phyloP scores from a whole-genome alignment of 2,329 filamentous ascomycete species.

The Sarocladium oryzae region DNA sequence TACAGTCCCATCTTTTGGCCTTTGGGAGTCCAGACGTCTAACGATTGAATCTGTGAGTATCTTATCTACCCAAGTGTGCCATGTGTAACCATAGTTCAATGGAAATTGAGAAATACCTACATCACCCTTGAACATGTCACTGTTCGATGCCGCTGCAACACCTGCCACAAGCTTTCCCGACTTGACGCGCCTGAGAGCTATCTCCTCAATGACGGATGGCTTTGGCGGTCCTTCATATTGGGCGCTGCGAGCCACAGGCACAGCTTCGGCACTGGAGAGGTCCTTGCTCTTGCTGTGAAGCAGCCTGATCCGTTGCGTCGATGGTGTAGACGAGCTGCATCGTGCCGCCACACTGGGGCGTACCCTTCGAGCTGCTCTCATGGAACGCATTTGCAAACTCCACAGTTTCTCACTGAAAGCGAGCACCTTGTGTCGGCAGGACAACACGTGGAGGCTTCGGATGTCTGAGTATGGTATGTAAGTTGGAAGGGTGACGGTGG shows the following conservation, averaged over 20 bases:
- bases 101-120: constrained; percentile 36
- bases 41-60: constrained; percentile 1
- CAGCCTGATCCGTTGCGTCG: background rate
- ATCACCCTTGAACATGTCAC: constrained; percentile 76
- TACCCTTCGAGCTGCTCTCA: background rate
- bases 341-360: background rate
- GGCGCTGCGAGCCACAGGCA: constrained; percentile 8
- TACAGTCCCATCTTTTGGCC: constrained; percentile 80
- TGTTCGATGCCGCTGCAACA: constrained; percentile 69
- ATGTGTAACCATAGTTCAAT: no score
- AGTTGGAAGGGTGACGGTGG: no score
- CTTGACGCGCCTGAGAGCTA: constrained; percentile 48
- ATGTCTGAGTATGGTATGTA: no score
- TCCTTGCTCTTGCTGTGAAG: constrained; percentile 3
- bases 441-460: no score
- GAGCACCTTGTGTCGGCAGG: no score
- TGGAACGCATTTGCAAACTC: constrained; percentile 5
- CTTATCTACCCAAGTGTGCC: background rate
- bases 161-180: constrained; percentile 67
- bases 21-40: constrained; percentile 55
- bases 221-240: constrained; percentile 6
- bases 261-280: constrained; percentile 9
- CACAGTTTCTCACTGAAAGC: no score
- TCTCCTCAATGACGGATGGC: constrained; percentile 18
- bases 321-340: background rate